Base-by-base conservation (phyloP, 352 stramenopile genomes). In the Salisapilia sapeloensis region DNA sequence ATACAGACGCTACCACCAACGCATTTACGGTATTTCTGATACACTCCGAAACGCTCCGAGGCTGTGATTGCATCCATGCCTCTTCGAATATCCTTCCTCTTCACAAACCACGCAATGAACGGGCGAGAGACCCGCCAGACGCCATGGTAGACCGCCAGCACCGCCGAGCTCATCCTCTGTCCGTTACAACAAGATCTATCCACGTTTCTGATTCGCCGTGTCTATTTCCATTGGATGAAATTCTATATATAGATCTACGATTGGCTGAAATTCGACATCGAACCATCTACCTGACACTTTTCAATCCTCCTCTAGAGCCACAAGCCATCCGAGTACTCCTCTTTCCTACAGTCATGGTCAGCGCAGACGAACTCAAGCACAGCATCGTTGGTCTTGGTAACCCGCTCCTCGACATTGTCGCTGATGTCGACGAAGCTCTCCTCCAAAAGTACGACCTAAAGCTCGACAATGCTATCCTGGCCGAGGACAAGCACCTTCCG, bases 381-480 rank as follows among this genome's bases (percentile, higher is more conserved):
- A 54, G 59, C 45, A 86, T 89, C 45, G 70, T 99, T 29, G 95
- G 95, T 18, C 94, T 99, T 40, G 94, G 95, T 49, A 99, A 99
- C 61, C 95, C 95, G 35, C 64, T 99, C 39, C 81, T 99, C 38
- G 94, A 99, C 69, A 98, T 99, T 54, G 91, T 65, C 37, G 90
- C 83, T 31, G 76, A 96, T 23, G 92, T 98, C 23, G 69, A 76
- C 35, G 55, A 95, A 38, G 84, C 83, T 24, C 70, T 99, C 27
- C 71, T 99, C 20, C 62, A 91, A 33, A 98, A 99, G 64, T 99
- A 98, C 57, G 79, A 76, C 3, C 60, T 97, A 37, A 86, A 96
- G 60, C 54, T 80, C 32, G 55, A 97, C 65, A 96, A 97, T 56
- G 93, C 93, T 35, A 97, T 98, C 51, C 67, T 99, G 13, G 94